Conservation (phyloP, 805 yeast genomes). For the Candida morakotiae region DNA sequence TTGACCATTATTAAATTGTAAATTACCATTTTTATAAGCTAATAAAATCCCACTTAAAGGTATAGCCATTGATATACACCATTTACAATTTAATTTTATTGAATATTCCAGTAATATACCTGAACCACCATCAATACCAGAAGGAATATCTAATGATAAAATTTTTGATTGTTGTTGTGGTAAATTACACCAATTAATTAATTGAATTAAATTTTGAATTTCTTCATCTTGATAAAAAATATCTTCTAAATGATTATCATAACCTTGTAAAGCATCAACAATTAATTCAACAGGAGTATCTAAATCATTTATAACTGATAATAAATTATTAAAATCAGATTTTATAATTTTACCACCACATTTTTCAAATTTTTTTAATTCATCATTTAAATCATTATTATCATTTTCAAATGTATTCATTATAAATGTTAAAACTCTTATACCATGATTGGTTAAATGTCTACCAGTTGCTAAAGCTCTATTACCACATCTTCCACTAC, state of each 20-base stretch:
- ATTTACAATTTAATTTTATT: slow-evolving; percentile 40
- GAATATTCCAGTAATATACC: slow-evolving; percentile 44
- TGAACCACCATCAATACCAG: slow-evolving; percentile 80
- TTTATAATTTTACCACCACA: slow-evolving; percentile 63
- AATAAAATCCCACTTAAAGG: slow-evolving; percentile 63
- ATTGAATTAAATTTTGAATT: slow-evolving; percentile 30
- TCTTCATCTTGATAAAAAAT: slow-evolving; percentile 39
- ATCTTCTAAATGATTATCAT: slow-evolving; percentile 65
- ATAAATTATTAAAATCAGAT: slow-evolving; percentile 30
- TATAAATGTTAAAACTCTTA: slow-evolving; percentile 57
- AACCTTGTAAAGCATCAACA: slow-evolving; percentile 83
- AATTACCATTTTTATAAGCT: slow-evolving; percentile 54
- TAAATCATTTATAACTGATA: slow-evolving; percentile 39
- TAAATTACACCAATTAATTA: slow-evolving; percentile 67
- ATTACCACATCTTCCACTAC: slow-evolving; percentile 73
- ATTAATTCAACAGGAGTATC: slow-evolving; percentile 77
- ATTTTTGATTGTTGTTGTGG: slow-evolving; percentile 35
- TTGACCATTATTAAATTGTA: slow-evolving; percentile 28
- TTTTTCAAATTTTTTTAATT: slow-evolving; percentile 51
- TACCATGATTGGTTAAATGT: slow-evolving; percentile 69
- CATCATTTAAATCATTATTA: slow-evolving; percentile 40
- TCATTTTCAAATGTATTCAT: slow-evolving; percentile 32
- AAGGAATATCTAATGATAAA: slow-evolving; percentile 74
- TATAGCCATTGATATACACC: slow-evolving; percentile 68
- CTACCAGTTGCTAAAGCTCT: slow-evolving; percentile 77